phyloP scores from a whole-genome alignment of 2,329 filamentous ascomycete genomes.

The Cladobotryum protrusum region DNA sequence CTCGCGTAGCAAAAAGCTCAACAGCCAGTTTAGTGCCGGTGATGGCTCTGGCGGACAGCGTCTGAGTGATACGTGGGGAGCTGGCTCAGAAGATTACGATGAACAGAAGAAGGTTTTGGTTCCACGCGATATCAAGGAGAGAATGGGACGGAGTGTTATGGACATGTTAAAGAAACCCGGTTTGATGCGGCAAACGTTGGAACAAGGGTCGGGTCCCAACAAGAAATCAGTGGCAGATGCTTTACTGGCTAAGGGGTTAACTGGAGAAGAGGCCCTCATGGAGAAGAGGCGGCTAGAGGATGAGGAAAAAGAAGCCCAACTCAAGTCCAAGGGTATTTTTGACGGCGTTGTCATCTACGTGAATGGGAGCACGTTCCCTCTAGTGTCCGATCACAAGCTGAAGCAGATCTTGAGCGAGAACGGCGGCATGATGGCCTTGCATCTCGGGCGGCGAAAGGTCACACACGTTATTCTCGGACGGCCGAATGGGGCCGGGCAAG shows the following conservation, averaged over 20 bases:
- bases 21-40: conserved; percentile 58
- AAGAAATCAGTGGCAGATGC: neutral
- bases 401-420: conserved; percentile 71
- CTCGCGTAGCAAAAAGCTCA: conserved; percentile 62
- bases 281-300: conserved; percentile 38
- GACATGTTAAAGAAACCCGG: conserved; percentile 48
- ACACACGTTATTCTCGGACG: conserved; percentile 80
- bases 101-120: conserved; percentile 37
- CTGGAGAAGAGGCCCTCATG: conserved; percentile 15
- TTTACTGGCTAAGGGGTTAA: neutral
- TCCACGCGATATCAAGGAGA: conserved; percentile 34
- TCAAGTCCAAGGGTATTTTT: conserved; percentile 49
- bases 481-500: conserved; percentile 39
- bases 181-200: conserved; percentile 14
- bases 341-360: conserved; percentile 69
- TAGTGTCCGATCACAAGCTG: conserved; percentile 78
- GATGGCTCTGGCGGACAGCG: conserved; percentile 48
- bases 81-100: conserved; percentile 53
- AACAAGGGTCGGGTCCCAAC: neutral
- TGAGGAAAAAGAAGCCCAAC: conserved; percentile 38
- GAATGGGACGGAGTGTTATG: conserved; percentile 38
- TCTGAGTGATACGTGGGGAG: conserved; percentile 59
- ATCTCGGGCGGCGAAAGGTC: conserved; percentile 65
- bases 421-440: conserved; percentile 65
- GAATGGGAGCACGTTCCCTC: conserved; percentile 78